phyloP scores from a whole-genome alignment of 352 stramenopile genomes.

The Phytophthora chlamydospora region DNA sequence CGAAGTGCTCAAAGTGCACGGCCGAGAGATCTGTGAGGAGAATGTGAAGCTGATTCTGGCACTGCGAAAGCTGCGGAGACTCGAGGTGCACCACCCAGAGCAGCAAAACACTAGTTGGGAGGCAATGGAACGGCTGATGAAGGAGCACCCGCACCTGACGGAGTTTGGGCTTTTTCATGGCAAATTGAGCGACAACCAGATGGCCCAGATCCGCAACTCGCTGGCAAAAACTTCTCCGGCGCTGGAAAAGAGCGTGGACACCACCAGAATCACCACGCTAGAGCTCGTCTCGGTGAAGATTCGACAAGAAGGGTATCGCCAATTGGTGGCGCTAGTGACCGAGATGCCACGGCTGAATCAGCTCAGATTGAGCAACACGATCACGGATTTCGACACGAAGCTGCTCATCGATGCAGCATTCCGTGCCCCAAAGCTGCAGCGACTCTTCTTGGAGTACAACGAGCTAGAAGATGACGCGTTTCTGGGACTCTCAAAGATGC shows the following conservation, averaged over 20 bases:
- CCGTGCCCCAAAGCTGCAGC: slow-evolving; percentile 37
- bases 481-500: slow-evolving; percentile 23
- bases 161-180: slow-evolving; percentile 81
- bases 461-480: slow-evolving; percentile 79
- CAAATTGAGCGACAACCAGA: slow-evolving; percentile 51
- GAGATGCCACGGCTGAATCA: slow-evolving; percentile 43
- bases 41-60: slow-evolving; percentile 53
- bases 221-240: slow-evolving; percentile 21
- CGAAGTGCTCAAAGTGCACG: slow-evolving; percentile 62
- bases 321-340: slow-evolving; percentile 52
- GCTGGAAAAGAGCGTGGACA: slow-evolving; percentile 16
- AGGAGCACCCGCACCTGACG: slow-evolving; percentile 35
- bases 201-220: slow-evolving; percentile 45
- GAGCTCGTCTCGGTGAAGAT: slow-evolving; percentile 82
- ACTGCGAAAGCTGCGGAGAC: slow-evolving; percentile 47
- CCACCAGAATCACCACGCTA: slow-evolving; percentile 40
- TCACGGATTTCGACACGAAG: slow-evolving; percentile 66
- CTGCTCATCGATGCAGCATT: slow-evolving; percentile 52
- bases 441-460: slow-evolving; percentile 78
- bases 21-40: slow-evolving; percentile 57
- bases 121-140: slow-evolving; percentile 45
- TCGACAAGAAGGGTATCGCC: slow-evolving; percentile 42
- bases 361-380: slow-evolving; percentile 64
- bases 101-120: slow-evolving; percentile 58
- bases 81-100: slow-evolving; percentile 81